These are phyloP conservation scores for Aspergillus saccharolyticus DNA, from an alignment of 495 filamentous ascomycete species.

Conservation along the genomic window DNA sequence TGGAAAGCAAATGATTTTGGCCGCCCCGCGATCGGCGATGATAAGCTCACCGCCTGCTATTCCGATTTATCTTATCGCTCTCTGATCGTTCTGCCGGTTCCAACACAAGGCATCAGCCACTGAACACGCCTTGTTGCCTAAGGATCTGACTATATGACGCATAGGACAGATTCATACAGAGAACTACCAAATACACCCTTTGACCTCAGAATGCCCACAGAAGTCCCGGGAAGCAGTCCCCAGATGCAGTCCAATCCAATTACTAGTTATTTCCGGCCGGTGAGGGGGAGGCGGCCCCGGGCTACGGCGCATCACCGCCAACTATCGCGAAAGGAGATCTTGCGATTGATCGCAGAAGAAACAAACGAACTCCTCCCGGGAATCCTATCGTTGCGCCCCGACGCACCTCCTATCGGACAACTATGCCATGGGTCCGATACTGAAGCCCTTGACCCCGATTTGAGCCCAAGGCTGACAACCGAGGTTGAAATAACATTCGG, in stretches of 20 bases:
- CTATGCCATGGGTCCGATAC: constrained; percentile 13
- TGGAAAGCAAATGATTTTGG: background rate
- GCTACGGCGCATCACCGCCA: background rate
- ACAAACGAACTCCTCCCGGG: constrained; percentile 12
- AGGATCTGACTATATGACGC: background rate
- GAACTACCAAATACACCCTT: background rate
- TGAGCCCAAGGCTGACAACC: constrained; percentile 23
- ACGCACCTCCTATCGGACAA: constrained; percentile 21
- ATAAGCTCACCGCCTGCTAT: constrained; percentile 33
- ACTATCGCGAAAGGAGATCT: constrained; percentile 1
- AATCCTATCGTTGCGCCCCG: constrained; percentile 22
- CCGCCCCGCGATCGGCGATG: constrained; percentile 21
- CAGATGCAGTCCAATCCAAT: background rate
- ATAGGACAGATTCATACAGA: background rate
- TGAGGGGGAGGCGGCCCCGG: background rate
- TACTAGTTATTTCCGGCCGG: background rate
- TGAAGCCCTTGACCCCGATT: constrained; percentile 12
- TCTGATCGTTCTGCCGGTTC: background rate
- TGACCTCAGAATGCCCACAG: no score
- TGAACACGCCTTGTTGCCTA: background rate
- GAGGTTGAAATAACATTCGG: constrained; percentile 36
- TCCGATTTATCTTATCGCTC: background rate
- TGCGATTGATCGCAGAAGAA: constrained; percentile 15
- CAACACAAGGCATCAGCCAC: background rate
- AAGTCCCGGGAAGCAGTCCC: background rate